Base-by-base conservation (phyloP, 169 alveolate genomes). In the Plasmodium blacklocki region DNA sequence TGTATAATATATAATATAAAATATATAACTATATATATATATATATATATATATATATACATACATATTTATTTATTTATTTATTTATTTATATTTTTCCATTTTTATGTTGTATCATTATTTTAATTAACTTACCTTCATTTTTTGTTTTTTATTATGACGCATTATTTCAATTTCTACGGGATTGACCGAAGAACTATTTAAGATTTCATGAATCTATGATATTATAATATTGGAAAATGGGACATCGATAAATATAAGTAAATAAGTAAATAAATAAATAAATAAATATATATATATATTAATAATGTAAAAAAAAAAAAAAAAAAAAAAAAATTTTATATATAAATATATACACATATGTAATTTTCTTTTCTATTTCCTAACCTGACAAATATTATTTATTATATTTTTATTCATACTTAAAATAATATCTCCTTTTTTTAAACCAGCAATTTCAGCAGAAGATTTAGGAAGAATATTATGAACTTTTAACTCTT, bases 191-290 rank as follows among this genome's bases (percentile, higher is more conserved):
- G 63, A 19, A 50, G 74, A 50, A 71, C 89, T 78, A 56, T 78
- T 78, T 45, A 78, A 58, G 67, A 78, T 78, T 78, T 78, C 89
- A 45, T 78, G 89, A 49, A 78, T 70, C 89, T 78, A 39, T 52
- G 64, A 66, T 49, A 23, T 32, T 56, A n/a, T 29, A 73, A 56
- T 60, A 11, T 49, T 19, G 54, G 18, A 58, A 73, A 54, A 29
- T 45, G 21, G 39, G 59, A 73, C 18, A 73, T 26, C 32, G n/a
- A 71, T 21, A 71, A 29, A 43, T 39, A 39, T 5, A 47, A n/a
- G 8, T 39, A 5, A 26, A 26, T 26, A 74, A 59, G 11, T n/a
- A 59, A 29, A 32, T 19, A 47, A n/a, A 15, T 39, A 5, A 29
- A 23, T 64, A 11, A 60, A 19, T 19, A 60, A 23, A 18, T 62